These are phyloP conservation scores for Capronia coronata DNA, from an alignment of 2,329 filamentous ascomycete genomes.

Conservation along the genomic window DNA sequence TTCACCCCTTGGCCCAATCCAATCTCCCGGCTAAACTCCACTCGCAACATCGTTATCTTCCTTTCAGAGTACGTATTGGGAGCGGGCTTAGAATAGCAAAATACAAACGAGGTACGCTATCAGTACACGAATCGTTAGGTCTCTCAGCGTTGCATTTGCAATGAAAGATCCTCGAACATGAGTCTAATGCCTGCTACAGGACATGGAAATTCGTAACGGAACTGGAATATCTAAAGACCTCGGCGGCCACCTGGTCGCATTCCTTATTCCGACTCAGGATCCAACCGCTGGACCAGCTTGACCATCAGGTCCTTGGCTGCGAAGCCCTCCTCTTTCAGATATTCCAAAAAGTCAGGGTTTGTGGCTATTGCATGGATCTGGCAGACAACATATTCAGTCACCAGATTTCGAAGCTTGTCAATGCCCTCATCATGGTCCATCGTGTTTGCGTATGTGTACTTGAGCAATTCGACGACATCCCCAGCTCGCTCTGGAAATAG, in stretches of 20 bases:
- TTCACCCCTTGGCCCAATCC: too few species aligned
- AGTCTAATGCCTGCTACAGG: too few species aligned
- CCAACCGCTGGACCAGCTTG: slow-evolving; percentile 11
- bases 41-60: too few species aligned
- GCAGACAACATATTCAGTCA: slow-evolving; percentile 28
- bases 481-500: slow-evolving; percentile 29
- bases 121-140: too few species aligned
- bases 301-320: slow-evolving; percentile 8
- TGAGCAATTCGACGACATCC: slow-evolving; percentile 33
- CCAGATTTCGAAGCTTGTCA: slow-evolving; percentile 25
- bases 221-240: too few species aligned
- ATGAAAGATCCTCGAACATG: too few species aligned
- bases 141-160: too few species aligned
- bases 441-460: slow-evolving; percentile 36
- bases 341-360: slow-evolving; percentile 8
- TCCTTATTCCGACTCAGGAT: neutral
- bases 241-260: neutral
- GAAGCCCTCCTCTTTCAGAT: slow-evolving; percentile 10
- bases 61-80: too few species aligned
- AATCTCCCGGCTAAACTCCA: too few species aligned
- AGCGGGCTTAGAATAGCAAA: too few species aligned
- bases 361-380: slow-evolving; percentile 9
- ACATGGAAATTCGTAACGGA: too few species aligned
- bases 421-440: slow-evolving; percentile 11
- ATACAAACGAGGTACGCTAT: too few species aligned